phyloP scores from a whole-genome alignment of 805 yeast genomes.

The Metschnikowia peoriensis region DNA sequence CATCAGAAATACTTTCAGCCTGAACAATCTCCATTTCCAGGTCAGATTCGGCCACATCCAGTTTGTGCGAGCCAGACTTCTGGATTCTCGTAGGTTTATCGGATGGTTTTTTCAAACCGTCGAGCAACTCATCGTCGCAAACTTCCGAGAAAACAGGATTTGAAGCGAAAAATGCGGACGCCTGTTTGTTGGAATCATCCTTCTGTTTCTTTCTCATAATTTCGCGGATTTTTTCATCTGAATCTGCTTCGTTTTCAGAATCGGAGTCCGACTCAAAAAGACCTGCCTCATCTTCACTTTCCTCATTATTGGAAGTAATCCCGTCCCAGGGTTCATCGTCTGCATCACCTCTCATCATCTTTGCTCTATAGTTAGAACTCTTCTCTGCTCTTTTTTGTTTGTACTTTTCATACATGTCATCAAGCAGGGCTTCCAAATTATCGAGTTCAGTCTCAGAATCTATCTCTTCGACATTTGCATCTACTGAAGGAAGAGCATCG shows the following conservation, averaged over 20 bases:
- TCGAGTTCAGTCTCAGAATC: constrained; percentile 55
- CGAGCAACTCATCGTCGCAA: constrained; percentile 46
- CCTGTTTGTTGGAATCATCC: constrained; percentile 33
- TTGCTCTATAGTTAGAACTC: constrained; percentile 68
- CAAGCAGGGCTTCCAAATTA: constrained; percentile 76
- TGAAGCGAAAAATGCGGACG: constrained; percentile 40
- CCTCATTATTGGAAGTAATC: constrained; percentile 46
- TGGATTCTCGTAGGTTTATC: constrained; percentile 2
- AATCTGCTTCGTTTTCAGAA: constrained; percentile 53
- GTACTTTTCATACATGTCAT: constrained; percentile 73
- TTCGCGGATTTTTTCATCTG: constrained; percentile 58
- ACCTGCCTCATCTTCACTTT: constrained; percentile 32
- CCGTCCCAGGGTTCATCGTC: constrained; percentile 82
- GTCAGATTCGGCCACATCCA: constrained; percentile 27
- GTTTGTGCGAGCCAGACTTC: constrained; percentile 4
- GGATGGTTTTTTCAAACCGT: constrained; percentile 5
- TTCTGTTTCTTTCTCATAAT: constrained; percentile 49
- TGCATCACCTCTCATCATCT: constrained; percentile 69
- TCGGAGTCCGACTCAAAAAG: constrained; percentile 47
- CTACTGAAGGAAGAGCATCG: background rate
- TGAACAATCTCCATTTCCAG: constrained; percentile 46
- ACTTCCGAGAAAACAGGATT: constrained; percentile 39
- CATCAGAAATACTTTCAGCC: constrained; percentile 24
- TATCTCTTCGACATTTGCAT: constrained; percentile 5
- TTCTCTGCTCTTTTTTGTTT: constrained; percentile 66